These are phyloP conservation scores for Lentinus brumalis DNA, from an alignment of 768 basidiomycete genomes.

Conservation along the genomic window DNA sequence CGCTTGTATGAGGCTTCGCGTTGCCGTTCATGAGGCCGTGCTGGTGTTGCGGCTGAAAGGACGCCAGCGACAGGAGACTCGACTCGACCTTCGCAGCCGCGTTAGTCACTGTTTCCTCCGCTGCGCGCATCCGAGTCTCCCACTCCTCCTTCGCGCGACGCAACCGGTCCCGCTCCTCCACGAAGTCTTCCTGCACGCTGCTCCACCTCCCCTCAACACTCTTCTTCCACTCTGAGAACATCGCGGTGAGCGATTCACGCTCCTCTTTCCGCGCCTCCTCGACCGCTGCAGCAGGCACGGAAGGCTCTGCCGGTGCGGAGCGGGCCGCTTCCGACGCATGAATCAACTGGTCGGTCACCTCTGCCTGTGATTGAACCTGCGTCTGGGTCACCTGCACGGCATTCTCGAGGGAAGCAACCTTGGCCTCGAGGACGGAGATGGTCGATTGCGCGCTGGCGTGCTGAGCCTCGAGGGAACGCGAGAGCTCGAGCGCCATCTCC, in stretches of 20 bases:
- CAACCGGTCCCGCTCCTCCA: constrained; percentile 74
- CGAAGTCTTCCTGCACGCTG: constrained; percentile 80
- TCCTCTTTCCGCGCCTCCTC: constrained; percentile 40
- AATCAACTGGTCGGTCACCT: constrained; percentile 32
- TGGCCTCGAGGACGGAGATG: constrained; percentile 66
- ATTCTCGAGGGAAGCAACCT: constrained; percentile 68
- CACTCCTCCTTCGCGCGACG: constrained; percentile 77
- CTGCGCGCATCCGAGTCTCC: constrained; percentile 59
- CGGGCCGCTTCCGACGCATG: constrained; percentile 34
- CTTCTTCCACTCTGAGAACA: constrained; percentile 74
- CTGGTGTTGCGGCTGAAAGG: constrained; percentile 39
- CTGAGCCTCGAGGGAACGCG: constrained; percentile 72
- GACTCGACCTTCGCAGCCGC: constrained; percentile 40
- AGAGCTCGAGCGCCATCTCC: constrained; percentile 72
- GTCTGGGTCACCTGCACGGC: constrained; percentile 54
- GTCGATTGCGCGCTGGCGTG: constrained; percentile 77
- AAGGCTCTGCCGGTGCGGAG: constrained; percentile 25
- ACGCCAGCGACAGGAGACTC: constrained; percentile 33
- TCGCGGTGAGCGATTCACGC: constrained; percentile 51
- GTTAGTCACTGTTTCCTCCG: constrained; percentile 57
- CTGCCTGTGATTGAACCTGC: constrained; percentile 41
- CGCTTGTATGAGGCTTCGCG: constrained; percentile 31
- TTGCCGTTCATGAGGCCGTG: constrained; percentile 32
- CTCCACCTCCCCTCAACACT: constrained; percentile 80
- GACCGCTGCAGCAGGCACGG: constrained; percentile 19